Evolutionary conservation across 2,329 filamentous ascomycete species (phyloP).

Genomic region (Lecanicillium sp.): DNA sequence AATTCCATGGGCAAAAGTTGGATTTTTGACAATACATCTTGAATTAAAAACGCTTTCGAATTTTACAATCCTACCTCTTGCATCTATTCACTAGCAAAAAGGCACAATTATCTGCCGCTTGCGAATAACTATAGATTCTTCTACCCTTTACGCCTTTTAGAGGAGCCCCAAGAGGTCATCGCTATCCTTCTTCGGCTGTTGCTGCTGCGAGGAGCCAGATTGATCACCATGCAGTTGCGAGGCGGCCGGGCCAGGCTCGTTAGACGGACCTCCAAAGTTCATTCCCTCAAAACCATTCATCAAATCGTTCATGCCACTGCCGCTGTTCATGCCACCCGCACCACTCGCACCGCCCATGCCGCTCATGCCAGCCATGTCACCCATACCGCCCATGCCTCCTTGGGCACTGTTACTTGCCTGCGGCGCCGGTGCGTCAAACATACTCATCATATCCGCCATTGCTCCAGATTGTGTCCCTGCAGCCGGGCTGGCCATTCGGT

Average conservation of each 20-base stretch:
- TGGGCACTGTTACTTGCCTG: conserved; percentile 28
- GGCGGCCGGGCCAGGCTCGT: conserved; percentile 55
- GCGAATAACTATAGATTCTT: background rate
- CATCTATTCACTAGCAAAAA: background rate
- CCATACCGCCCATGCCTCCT: conserved; percentile 14
- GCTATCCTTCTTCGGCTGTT: conserved; percentile 46
- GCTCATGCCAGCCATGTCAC: conserved; percentile 19
- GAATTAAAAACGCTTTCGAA: too few relatives aligned
- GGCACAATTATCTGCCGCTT: background rate
- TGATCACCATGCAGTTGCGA: conserved; percentile 43
- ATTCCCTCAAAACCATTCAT: conserved; percentile 83
- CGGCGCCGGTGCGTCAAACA: conserved; percentile 60
- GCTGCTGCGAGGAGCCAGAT: conserved; percentile 12
- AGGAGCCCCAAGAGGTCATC: conserved; percentile 49
- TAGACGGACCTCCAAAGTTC: conserved; percentile 56
- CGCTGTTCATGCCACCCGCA: conserved; percentile 10
- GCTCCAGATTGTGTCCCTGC: conserved; percentile 32
- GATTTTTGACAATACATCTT: background rate
- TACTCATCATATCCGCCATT: conserved; percentile 58
- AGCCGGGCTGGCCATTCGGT: conserved; percentile 57
- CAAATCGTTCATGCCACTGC: conserved; percentile 71
- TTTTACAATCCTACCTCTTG: background rate
- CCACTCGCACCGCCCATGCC: conserved; percentile 12
- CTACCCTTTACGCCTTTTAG: conserved; percentile 18
- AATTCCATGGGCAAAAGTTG: too few relatives aligned